Conservation (phyloP, 768 basidiomycete species). For the Tulasnella sp. region DNA sequence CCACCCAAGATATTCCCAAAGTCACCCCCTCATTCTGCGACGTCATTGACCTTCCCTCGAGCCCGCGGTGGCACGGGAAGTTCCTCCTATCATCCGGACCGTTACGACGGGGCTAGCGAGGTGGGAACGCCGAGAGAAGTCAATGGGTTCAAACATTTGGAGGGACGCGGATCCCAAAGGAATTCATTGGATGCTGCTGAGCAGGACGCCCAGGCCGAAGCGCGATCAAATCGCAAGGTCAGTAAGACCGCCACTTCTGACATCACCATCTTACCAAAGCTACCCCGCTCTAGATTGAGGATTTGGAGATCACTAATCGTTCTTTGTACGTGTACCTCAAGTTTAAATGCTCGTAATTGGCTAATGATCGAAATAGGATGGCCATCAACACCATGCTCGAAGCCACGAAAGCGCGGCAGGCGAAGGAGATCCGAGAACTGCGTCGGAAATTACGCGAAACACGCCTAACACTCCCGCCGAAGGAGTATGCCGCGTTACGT, state of each 20-base stretch:
- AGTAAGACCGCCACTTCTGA: slow-evolving; percentile 11
- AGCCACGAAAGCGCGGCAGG: slow-evolving; percentile 63
- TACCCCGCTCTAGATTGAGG: slow-evolving; percentile 54
- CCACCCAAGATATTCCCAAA: not conserved
- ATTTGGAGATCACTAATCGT: slow-evolving; percentile 80
- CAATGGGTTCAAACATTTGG: not conserved
- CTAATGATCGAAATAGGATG: slow-evolving; percentile 26
- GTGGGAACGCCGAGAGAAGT: not conserved
- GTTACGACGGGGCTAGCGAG: not conserved
- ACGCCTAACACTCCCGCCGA: slow-evolving; percentile 62
- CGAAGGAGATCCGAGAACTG: slow-evolving; percentile 74
- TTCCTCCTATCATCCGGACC: no score
- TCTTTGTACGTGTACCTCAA: slow-evolving; percentile 36
- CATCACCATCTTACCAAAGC: not conserved
- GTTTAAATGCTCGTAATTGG: not conserved
- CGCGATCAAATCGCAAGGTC: slow-evolving; percentile 83
- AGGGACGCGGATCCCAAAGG: not conserved
- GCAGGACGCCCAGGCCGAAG: slow-evolving; percentile 30
- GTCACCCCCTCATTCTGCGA: not conserved
- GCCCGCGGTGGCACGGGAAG: not conserved
- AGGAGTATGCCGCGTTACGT: slow-evolving; percentile 22
- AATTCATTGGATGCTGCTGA: not conserved
- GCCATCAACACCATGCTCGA: slow-evolving; percentile 77
- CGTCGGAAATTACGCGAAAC: slow-evolving; percentile 73
- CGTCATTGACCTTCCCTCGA: not conserved